phyloP scores from a whole-genome alignment of 2,329 filamentous ascomycete genomes.

The Conoideocrella luteorostrata region DNA sequence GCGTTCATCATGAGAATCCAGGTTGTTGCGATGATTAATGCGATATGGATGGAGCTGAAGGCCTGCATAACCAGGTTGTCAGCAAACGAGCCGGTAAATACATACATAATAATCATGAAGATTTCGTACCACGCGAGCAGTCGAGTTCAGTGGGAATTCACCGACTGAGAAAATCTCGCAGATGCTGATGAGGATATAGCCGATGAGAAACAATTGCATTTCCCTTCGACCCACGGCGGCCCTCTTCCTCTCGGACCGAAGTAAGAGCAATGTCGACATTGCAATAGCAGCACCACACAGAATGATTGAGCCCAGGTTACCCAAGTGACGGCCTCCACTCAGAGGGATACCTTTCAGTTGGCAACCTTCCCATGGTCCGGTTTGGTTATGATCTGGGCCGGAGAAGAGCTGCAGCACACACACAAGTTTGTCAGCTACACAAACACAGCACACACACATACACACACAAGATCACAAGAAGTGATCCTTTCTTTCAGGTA shows the following conservation, averaged over 20 bases:
- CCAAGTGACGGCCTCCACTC: slow-evolving; percentile 58
- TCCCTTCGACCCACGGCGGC: slow-evolving; percentile 93
- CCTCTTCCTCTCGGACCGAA: slow-evolving; percentile 79
- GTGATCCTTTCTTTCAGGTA: no score
- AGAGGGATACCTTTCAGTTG: slow-evolving; percentile 68
- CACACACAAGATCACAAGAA: no score
- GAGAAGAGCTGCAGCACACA: slow-evolving; percentile 33
- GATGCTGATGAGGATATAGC: slow-evolving; percentile 81
- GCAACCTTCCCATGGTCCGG: slow-evolving; percentile 62
- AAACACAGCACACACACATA: no score
- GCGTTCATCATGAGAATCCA: slow-evolving; percentile 94
- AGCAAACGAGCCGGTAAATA: no score
- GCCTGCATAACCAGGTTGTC: no score
- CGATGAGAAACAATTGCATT: slow-evolving; percentile 88
- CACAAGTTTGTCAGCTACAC: slow-evolving; percentile 8
- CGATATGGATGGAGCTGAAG: slow-evolving; percentile 86
- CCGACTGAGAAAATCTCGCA: slow-evolving; percentile 97
- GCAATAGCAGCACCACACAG: slow-evolving; percentile 72
- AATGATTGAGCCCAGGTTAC: slow-evolving; percentile 89
- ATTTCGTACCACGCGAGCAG: slow-evolving; percentile 62
- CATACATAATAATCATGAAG: not conserved
- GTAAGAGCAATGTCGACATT: slow-evolving; percentile 60
- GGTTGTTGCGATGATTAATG: slow-evolving; percentile 76
- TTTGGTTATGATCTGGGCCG: slow-evolving; percentile 56
- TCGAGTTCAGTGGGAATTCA: slow-evolving; percentile 68